Evolutionary conservation across 2,329 filamentous ascomycete genomes (phyloP).

Genomic region (Colletotrichum paranaense): DNA sequence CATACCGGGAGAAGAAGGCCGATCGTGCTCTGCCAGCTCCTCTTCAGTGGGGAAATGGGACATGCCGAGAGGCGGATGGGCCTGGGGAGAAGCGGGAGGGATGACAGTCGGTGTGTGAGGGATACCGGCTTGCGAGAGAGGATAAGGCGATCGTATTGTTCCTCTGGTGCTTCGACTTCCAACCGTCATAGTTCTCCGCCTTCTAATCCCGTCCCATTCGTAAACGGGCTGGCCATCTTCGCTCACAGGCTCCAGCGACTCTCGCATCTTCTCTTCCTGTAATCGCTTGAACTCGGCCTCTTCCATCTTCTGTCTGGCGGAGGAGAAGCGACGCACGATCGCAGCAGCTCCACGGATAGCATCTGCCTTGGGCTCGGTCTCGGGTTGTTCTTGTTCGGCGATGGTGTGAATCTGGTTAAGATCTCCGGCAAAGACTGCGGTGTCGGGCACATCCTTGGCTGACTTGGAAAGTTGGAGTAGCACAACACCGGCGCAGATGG

Average conservation of each 20-base stretch:
- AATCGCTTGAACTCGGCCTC: constrained; percentile 81
- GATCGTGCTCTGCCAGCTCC: constrained; percentile 66
- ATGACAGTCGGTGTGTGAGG: constrained; percentile 40
- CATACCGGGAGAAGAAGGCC: constrained; percentile 58
- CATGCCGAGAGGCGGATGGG: constrained; percentile 87
- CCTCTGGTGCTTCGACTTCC: constrained; percentile 45
- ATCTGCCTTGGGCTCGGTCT: constrained; percentile 95
- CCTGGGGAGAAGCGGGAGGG: constrained; percentile 13
- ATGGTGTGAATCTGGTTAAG: constrained; percentile 96
- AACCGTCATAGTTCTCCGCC: constrained; percentile 69
- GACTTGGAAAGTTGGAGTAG: constrained; percentile 97
- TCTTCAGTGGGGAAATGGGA: constrained; percentile 80
- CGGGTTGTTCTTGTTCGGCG: constrained; percentile 94
- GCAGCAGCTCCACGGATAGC: constrained; percentile 92
- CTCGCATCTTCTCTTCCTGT: constrained; percentile 79
- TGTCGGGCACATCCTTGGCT: constrained; percentile 95
- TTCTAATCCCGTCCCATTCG: constrained; percentile 92
- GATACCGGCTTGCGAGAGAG: constrained; percentile 33
- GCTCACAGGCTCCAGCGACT: constrained; percentile 78
- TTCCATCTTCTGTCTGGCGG: constrained; percentile 80
- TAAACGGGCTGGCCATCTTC: constrained; percentile 78
- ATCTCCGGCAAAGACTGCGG: constrained; percentile 91
- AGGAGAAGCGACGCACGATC: constrained; percentile 85
- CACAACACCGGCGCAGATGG: constrained; percentile 93
- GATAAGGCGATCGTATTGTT: constrained; percentile 27